Evolutionary conservation across 208 protist species (phyloP), one percentile per base, ranked within the genome.

Genomic region (Zelonia costaricensis): DNA sequence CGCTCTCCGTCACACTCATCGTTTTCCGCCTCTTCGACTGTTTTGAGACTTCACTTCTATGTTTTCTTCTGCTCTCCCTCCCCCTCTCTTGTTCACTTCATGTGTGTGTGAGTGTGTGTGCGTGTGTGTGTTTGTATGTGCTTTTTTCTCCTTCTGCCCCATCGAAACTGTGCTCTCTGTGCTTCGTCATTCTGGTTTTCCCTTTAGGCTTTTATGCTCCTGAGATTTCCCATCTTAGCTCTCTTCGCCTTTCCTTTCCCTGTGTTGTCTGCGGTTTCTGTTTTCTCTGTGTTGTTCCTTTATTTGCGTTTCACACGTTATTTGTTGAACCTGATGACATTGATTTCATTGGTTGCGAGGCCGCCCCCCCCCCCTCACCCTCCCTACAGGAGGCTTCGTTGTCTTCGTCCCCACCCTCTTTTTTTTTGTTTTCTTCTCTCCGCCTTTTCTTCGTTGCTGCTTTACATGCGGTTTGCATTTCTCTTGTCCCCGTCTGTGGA

Each of bases 351-450:
- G n/a, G n/a, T n/a, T n/a, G n/a, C n/a, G n/a, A n/a, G n/a, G n/a
- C n/a, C n/a, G n/a, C n/a, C n/a, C n/a, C n/a, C n/a, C n/a, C n/a
- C n/a, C n/a, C n/a, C n/a, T n/a, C n/a, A n/a, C n/a, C n/a, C n/a
- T n/a, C n/a, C n/a, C n/a, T n/a, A n/a, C n/a, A n/a, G n/a, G n/a
- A n/a, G n/a, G n/a, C n/a, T n/a, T n/a, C n/a, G n/a, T n/a, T n/a
- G n/a, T n/a, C n/a, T n/a, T n/a, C n/a, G n/a, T n/a, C n/a, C n/a
- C n/a, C n/a, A n/a, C n/a, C n/a, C 40, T 58, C 18, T 55, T 25
- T 55, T 68, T 62, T 55, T 42, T 61, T 66, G 67, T 31, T 65
- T 58, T 53, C 43, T 36, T 55, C 36, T 62, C 52, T 52, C 40
- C 25, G 48, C 46, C 28, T 35, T 20, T 42, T 23, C 45, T 36